Conservation (phyloP, 1,284 basidiomycete species). For the Sanguinoderma infundibulare region DNA sequence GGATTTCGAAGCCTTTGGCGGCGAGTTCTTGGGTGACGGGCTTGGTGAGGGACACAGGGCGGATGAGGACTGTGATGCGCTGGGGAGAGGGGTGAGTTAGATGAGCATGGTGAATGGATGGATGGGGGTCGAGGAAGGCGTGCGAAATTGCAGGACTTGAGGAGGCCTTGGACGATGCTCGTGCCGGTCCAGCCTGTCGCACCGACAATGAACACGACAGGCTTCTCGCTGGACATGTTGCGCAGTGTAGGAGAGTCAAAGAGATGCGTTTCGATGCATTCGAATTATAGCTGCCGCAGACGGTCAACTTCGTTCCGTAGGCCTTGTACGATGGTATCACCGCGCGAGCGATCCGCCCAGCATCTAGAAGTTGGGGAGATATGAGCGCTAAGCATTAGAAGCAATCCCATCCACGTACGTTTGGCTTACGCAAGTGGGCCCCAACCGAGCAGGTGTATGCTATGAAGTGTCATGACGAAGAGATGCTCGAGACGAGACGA, state of each 20-base stretch:
- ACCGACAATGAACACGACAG: constrained; percentile 26
- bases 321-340: background rate
- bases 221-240: background rate
- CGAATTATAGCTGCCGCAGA: background rate
- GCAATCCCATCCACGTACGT: background rate
- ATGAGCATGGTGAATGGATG: background rate
- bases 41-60: constrained; percentile 14
- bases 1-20: constrained; percentile 22
- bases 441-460: too few relatives aligned
- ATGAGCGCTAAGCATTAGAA: background rate
- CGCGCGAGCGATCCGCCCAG: background rate
- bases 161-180: constrained; percentile 17
- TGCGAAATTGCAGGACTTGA: constrained; percentile 14
- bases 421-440: background rate
- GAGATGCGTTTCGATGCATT: too few relatives aligned
- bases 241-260: background rate
- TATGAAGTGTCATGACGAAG: too few relatives aligned
- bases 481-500: too few relatives aligned
- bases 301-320: background rate
- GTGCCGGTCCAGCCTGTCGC: constrained; percentile 23
- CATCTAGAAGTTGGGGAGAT: background rate
- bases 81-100: background rate
- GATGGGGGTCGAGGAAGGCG: background rate
- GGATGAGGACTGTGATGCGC: constrained; percentile 19
- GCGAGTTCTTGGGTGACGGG: constrained; percentile 12